Evolutionary conservation across 345 rosid genomes (phyloP).

Genomic region (Xanthoceras sorbifolium): DNA sequence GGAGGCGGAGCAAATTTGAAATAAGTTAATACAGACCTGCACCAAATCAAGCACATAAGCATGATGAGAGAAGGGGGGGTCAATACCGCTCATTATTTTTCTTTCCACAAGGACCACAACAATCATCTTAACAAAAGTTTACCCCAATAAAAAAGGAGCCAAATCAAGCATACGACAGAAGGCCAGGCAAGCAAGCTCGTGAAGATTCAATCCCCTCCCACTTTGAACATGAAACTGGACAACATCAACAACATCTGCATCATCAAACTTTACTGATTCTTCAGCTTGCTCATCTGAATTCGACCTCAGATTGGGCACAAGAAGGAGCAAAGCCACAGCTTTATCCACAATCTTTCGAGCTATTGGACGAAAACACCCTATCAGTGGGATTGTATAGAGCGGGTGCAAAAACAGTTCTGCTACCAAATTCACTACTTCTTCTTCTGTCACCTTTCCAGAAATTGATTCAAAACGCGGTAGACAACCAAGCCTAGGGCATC

Average conservation of each 20-base stretch:
- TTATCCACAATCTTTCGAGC: conserved; percentile 55
- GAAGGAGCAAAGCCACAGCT: conserved; percentile 52
- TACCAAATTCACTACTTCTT: conserved; percentile 54
- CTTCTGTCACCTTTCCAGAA: conserved; percentile 50
- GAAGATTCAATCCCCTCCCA: conserved; percentile 71
- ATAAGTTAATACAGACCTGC: conserved; percentile 71
- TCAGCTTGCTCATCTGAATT: conserved; percentile 20
- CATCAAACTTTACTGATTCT: conserved; percentile 32
- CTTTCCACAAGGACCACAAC: background rate
- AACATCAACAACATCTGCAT: conserved; percentile 48
- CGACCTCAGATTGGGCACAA: conserved; percentile 55
- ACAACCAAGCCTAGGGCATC: conserved; percentile 55
- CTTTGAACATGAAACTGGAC: conserved; percentile 51
- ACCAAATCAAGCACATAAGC: conserved; percentile 16
- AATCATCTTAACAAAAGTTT: conserved; percentile 9
- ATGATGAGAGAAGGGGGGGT: background rate
- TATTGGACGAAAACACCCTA: conserved; percentile 65
- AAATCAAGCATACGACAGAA: conserved; percentile 81
- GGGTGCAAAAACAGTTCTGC: conserved; percentile 72
- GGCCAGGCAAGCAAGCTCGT: conserved; percentile 87
- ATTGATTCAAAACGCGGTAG: conserved; percentile 38
- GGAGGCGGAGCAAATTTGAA: conserved; percentile 84
- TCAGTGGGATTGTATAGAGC: conserved; percentile 60
- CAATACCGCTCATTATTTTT: background rate
- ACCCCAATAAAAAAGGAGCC: conserved; percentile 67